Evolutionary conservation across 2,329 filamentous ascomycete species (phyloP).

Genomic region (Trichoderma sp.): DNA sequence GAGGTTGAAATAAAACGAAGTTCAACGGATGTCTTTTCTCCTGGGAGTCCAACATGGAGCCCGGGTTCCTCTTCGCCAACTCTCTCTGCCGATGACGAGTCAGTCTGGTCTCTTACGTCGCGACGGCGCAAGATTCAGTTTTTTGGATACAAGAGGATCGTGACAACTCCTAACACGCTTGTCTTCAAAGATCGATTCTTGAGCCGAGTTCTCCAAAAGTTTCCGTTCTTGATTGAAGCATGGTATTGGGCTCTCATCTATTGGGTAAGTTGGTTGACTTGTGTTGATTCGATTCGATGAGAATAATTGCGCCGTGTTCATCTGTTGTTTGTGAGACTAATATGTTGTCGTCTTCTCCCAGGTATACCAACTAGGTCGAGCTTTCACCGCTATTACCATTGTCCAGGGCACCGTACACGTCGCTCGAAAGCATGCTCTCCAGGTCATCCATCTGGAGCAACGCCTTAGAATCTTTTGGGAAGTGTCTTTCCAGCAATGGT

Average conservation of each 20-base stretch:
- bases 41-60: slow-evolving; percentile 30
- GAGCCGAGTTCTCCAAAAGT: slow-evolving; percentile 60
- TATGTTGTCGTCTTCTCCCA: slow-evolving; percentile 34
- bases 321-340: neutral
- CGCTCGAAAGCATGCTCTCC: slow-evolving; percentile 67
- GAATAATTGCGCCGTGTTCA: neutral
- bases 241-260: slow-evolving; percentile 80
- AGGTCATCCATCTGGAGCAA: slow-evolving; percentile 68
- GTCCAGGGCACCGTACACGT: slow-evolving; percentile 68
- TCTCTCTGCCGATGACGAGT: slow-evolving; percentile 33
- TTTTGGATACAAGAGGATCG: slow-evolving; percentile 36
- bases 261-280: slow-evolving; percentile 58
- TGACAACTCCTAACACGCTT: slow-evolving; percentile 39
- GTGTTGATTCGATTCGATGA: neutral
- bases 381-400: slow-evolving; percentile 69
- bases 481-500: slow-evolving; percentile 57
- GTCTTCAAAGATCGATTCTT: slow-evolving; percentile 38
- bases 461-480: slow-evolving; percentile 66
- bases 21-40: slow-evolving; percentile 33
- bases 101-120: slow-evolving; percentile 27
- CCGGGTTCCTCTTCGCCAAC: slow-evolving; percentile 33
- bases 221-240: slow-evolving; percentile 72
- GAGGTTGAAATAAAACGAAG: slow-evolving; percentile 32
- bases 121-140: slow-evolving; percentile 40
- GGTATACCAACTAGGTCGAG: slow-evolving; percentile 75